A percentile compares a stretch with the other conserved stretches of the same genome.
Conservation (phyloP, 768 basidiomycete species). For the Phaeotremella skinneri region DNA sequence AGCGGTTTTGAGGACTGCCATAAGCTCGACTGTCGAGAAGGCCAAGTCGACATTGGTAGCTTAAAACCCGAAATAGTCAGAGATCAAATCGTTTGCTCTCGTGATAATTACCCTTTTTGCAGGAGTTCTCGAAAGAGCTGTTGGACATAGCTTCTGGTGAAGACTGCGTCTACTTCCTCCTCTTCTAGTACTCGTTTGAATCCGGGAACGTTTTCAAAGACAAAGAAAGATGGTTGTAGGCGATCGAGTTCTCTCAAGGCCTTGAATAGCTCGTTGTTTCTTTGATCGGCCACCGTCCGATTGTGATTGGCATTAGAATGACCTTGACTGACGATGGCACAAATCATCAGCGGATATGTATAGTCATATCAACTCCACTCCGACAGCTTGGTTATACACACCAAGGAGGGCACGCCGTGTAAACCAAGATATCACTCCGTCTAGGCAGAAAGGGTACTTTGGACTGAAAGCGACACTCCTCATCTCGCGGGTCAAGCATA, state of each 20-base stretch:
- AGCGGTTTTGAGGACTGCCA: constrained; percentile 34
- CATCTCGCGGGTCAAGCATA: neutral
- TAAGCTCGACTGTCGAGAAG: constrained; percentile 25
- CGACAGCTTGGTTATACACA: too few relatives aligned
- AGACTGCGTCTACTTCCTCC: constrained; percentile 9
- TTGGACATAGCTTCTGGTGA: constrained; percentile 16
- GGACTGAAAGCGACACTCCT: neutral
- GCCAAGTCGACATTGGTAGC: constrained; percentile 28
- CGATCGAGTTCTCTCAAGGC: constrained; percentile 21
- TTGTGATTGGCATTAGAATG: constrained; percentile 30
- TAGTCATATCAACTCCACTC: too few relatives aligned
- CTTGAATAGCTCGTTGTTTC: constrained; percentile 27
- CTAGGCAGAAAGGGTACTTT: neutral
- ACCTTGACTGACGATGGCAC: constrained; percentile 24
- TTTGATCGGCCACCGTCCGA: constrained; percentile 10
- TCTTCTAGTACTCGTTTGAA: constrained; percentile 13
- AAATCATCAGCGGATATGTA: neutral
- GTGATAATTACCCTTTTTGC: constrained; percentile 12
- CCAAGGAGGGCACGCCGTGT: constrained; percentile 30
- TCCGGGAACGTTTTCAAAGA: constrained; percentile 38
- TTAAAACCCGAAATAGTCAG: constrained; percentile 14
- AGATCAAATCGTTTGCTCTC: neutral
- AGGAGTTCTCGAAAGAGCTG: constrained; percentile 15
- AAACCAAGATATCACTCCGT: constrained; percentile 11
- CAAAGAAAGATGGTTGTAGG: constrained; percentile 19